Base-by-base conservation (phyloP, 2,329 filamentous ascomycete species). In the Claviceps sp. region DNA sequence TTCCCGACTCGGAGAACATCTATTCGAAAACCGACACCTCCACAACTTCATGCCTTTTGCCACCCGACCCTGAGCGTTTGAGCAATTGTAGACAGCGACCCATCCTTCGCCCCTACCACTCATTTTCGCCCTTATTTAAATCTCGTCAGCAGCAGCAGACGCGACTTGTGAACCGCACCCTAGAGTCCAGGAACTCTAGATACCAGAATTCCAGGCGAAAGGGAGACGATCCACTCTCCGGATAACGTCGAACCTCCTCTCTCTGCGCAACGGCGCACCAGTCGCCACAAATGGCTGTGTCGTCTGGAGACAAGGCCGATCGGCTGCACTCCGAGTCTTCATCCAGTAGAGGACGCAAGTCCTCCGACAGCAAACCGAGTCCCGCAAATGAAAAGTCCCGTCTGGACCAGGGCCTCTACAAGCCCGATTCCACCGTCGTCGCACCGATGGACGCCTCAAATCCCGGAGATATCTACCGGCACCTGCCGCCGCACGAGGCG, bases 401-500 rank as follows among this genome's bases (percentile, higher is more conserved):
- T 37, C 45, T 52, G 20, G 40, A 55, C 41, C 42, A 49, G 16
- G 52, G 48, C 24, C 52, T 60, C 42, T n/a, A 44, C 50, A 53
- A 54, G 51, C 50, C 57, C 18, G 57, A 56, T 52, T 52, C 54
- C 44, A 55, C 55, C 41, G 47, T 54, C 9, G 52, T 26, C 16
- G 54, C 60, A 46, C 60, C 63, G 13, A 54, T 63, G 11, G 55
- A 60, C 44, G 59, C 63, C 11, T 63, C 68, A 18, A 71, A 73
- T 42, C 61, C 70, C 3, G 70, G 74, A 34, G 77, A 81, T 59
- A 70, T 77, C 3, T 82, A 79, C 61, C 70, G 70, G 26, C 79
- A 87, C 63, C 72, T 90, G 3, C 78, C 84, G 1, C 66, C 76
- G 8, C 63, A 83, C 54, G 84, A 91, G 66, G 81, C 77, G 50